Evolutionary conservation across 306 rosid species (phyloP), one percentile per base, ranked within the genome.

Genomic region (Myrica gale): DNA sequence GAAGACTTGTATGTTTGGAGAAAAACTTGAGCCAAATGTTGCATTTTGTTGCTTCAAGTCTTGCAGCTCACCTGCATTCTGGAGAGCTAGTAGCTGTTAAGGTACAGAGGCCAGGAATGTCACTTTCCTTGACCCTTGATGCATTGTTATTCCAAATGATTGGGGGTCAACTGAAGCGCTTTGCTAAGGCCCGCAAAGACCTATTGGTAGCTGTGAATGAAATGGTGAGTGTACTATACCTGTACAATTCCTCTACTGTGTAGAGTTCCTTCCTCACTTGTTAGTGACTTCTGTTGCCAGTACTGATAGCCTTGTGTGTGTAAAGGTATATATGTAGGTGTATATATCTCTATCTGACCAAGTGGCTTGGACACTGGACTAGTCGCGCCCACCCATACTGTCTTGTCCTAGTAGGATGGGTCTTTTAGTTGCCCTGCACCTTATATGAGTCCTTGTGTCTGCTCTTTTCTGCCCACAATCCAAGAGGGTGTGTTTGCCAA

Each of bases 1-100:
- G 63, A 73, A 74, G 68, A 56, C 76, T 54, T 73, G 69, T 67
- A 60, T 65, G 42, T 83, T 76, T 79, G 73, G 42, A 72, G 87
- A 82, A 70, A 47, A 87, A 78, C 84, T 82, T 74, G 79, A 85
- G 78, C 79, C 75, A 76, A 82, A 77, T 85, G 87, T 79, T 85
- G 81, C 81, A 76, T 84, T 82, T 87, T 87, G 82, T 78, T 87
- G 82, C 83, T 87, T 92, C 89, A 95, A 95, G 97, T 89, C 78
- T 90, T 89, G 90, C 99, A 95, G 99, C 97, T 89, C 97, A 92
- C 80, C 83, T 95, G 96, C 96, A 79, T 73, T 84, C 97, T 61
- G 99, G 99, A 80, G 99, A 95, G 84, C 89, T 90, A 77, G 97
- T 92, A 78, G 99, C 97, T 16, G 97, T 92, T 78, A 95, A 95